Evolutionary conservation across 2,329 filamentous ascomycete species (phyloP).

Genomic region (Claviceps lovelessii): DNA sequence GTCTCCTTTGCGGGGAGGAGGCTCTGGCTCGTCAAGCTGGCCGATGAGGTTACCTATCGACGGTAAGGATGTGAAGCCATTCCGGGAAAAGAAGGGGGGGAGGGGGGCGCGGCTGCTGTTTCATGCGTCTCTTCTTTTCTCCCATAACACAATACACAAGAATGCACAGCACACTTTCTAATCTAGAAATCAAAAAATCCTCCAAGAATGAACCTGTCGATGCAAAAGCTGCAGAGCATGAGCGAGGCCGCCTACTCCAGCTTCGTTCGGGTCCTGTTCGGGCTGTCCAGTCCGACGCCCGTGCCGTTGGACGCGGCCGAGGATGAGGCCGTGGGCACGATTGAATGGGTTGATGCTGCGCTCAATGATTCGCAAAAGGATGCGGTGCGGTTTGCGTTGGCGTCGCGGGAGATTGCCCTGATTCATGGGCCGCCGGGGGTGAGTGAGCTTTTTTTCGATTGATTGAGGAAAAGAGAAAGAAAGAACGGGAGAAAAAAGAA

Average conservation of each 20-base stretch:
- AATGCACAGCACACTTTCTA: background rate
- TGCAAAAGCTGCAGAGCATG: slow-evolving; percentile 47
- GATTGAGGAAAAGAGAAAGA: background rate
- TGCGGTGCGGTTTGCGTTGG: slow-evolving; percentile 68
- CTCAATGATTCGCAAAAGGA: slow-evolving; percentile 55
- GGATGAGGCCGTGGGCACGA: slow-evolving; percentile 29
- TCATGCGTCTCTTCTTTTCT: too few relatives aligned
- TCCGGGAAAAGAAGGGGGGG: too few relatives aligned
- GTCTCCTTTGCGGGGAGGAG: slow-evolving; percentile 26
- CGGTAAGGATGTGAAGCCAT: slow-evolving; percentile 22
- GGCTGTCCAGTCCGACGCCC: slow-evolving; percentile 37
- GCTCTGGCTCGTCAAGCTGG: slow-evolving; percentile 52
- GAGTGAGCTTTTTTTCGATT: slow-evolving; percentile 3
- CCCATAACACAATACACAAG: too few relatives aligned
- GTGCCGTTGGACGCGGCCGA: slow-evolving; percentile 26
- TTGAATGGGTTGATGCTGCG: slow-evolving; percentile 47
- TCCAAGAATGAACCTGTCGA: slow-evolving; percentile 45
- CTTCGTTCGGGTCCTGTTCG: slow-evolving; percentile 50
- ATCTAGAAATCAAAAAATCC: background rate
- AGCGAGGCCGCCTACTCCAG: slow-evolving; percentile 40
- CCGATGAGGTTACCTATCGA: slow-evolving; percentile 53
- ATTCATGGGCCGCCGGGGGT: slow-evolving; percentile 89
- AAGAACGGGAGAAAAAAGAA: too few relatives aligned
- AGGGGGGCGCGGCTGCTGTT: background rate
- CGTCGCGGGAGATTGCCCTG: slow-evolving; percentile 65